Base-by-base conservation (phyloP, 345 rosid species). In the Bretschneidera sinensis region DNA sequence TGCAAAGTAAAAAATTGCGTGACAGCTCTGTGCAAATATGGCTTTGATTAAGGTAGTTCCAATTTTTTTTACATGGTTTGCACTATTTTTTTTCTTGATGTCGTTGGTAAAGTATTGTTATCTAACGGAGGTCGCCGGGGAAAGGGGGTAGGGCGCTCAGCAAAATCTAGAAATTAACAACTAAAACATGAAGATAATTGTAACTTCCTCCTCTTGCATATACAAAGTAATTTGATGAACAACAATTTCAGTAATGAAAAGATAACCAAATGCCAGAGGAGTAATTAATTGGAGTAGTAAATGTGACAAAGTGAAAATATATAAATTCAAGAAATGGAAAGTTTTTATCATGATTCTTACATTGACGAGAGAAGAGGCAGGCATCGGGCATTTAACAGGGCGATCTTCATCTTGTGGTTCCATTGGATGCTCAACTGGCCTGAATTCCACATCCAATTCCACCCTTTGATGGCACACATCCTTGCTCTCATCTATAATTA, bases 391-490 rank as follows among this genome's bases (percentile, higher is more conserved):
- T 71, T 81, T 78, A 19, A 86, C 83, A 9, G 92, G 88, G 13
- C 74, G 81, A 58, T 86, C 92, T 76, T 86, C 88, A 54, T 83
- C 92, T 35, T 57, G 74, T 0, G 92, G 92, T 72, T 86, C 92
- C 72, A 74, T 8, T 23, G 92, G 92, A 50, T 86, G 92, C 21
- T 83, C 85, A 43, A 86, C 72, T 8, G 92, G 92, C 83, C 86
- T 79, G 70, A 86, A 78, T 19, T 81, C 83, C 21, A 71, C 59
- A n/a, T 82, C 82, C 6, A 69, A 24, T 23, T 74, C 85, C 9
- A 65, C 72, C 28, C 43, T 71, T 49, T 57, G 54, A 43, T 59
- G 63, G 17, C 68, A 69, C 47, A 64, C 25, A 22, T 65, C 76
- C 21, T 60, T 51, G 9, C 39, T 60, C 59, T 74, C 81, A 50